Conservation (phyloP, 2,329 filamentous ascomycete species). For the Botrytis sinoallii region DNA sequence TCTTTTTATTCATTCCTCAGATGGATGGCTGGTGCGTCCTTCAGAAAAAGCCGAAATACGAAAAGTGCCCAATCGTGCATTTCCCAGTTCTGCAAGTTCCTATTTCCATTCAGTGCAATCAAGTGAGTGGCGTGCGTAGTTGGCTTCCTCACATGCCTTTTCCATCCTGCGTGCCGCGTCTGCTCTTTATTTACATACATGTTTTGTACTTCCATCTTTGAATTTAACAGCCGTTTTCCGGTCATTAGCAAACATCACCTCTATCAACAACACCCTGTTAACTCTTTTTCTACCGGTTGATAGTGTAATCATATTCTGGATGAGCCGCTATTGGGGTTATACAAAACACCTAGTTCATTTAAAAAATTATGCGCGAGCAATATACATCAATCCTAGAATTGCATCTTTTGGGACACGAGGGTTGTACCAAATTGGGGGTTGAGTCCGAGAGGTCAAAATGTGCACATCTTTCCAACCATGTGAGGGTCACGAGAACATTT, state of each 20-base stretch:
- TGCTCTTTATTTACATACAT: conserved; percentile 14
- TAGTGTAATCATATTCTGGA: conserved; percentile 22
- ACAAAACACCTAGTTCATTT: conserved; percentile 24
- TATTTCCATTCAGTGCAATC: conserved; percentile 17
- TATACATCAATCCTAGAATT: conserved; percentile 27
- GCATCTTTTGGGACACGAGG: conserved; percentile 33
- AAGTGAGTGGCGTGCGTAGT: conserved; percentile 18
- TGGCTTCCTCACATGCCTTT: conserved; percentile 10
- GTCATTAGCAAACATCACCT: conserved; percentile 19
- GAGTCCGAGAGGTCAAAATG: conserved; percentile 19
- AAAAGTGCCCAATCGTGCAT: conserved; percentile 11
- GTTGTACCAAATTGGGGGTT: conserved; percentile 29
- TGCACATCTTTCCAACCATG: conserved; percentile 24
- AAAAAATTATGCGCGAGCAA: conserved; percentile 20
- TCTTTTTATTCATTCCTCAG: conserved; percentile 14
- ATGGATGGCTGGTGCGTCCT: conserved; percentile 16
- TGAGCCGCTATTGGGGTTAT: conserved; percentile 30
- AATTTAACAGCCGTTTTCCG: conserved; percentile 20
- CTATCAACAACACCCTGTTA: conserved; percentile 7
- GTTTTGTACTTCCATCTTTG: conserved; percentile 10
- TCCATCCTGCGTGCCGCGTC: conserved; percentile 14
- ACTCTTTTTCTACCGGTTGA: conserved; percentile 11
- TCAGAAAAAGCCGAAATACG: conserved; percentile 4
- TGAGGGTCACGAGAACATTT: conserved; percentile 34
- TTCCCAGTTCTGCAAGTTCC: conserved; percentile 12